These are phyloP conservation scores for Wickerhamomyces chambardii DNA, from an alignment of 805 yeast species.

Conservation along the genomic window DNA sequence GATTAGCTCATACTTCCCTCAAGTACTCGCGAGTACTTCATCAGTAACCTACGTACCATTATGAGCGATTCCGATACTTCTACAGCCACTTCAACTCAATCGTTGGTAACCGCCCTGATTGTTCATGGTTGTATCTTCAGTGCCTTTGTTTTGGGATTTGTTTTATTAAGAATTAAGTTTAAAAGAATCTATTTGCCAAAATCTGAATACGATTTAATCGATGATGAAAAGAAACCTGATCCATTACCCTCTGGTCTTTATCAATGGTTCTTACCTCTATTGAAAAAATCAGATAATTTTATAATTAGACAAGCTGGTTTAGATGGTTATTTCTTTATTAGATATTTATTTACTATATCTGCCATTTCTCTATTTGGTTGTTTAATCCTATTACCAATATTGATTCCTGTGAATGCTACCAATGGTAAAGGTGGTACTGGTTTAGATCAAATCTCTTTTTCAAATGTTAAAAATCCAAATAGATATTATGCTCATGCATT, in stretches of 20 bases:
- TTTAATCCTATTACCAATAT: slow-evolving; percentile 47
- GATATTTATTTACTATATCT: slow-evolving; percentile 60
- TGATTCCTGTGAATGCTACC: slow-evolving; percentile 80
- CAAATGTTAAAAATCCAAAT: slow-evolving; percentile 51
- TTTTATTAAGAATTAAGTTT: slow-evolving; percentile 55
- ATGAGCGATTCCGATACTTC: no score
- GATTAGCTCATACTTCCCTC: no score
- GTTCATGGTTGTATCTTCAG: slow-evolving; percentile 62
- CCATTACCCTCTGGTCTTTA: slow-evolving; percentile 64
- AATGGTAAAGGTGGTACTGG: slow-evolving; percentile 56
- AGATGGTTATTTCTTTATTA: slow-evolving; percentile 87
- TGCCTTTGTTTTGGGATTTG: slow-evolving; percentile 49
- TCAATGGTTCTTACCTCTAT: slow-evolving; percentile 59
- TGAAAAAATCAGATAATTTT: slow-evolving; percentile 62
- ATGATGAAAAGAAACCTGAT: slow-evolving; percentile 57
- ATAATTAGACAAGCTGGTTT: slow-evolving; percentile 81
- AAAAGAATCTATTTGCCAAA: slow-evolving; percentile 82
- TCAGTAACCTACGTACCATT: no score
- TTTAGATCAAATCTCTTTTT: slow-evolving; percentile 66
- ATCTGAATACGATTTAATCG: slow-evolving; percentile 49
- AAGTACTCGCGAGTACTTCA: no score
- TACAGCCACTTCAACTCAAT: slow-evolving; percentile 50
- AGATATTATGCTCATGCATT: slow-evolving; percentile 86
- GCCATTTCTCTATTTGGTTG: slow-evolving; percentile 46
- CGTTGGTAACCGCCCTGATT: slow-evolving; percentile 64